Conservation (phyloP, 352 stramenopile genomes). For the Globisporangium carolinianum region DNA sequence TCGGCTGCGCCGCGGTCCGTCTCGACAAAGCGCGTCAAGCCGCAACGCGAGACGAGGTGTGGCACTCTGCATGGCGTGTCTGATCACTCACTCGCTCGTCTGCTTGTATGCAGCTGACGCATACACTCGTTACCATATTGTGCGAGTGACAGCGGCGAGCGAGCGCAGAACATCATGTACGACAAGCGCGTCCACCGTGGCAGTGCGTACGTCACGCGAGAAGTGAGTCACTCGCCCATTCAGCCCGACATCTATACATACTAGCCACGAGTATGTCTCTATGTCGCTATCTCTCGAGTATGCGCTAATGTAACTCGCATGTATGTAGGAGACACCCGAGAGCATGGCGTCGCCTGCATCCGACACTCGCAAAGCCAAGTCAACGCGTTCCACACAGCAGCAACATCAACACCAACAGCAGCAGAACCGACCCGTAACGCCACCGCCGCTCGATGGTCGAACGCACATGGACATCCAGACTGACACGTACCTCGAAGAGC, state of each 20-base stretch:
- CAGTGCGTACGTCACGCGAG: constrained; percentile 86
- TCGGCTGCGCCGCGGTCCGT: constrained; percentile 59
- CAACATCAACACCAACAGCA: constrained; percentile 1
- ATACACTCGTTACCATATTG: not conserved
- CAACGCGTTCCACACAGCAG: not conserved
- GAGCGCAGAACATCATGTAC: constrained; percentile 91
- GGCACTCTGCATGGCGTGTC: not conserved
- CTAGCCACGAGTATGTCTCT: too few species aligned
- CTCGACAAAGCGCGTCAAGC: constrained; percentile 66
- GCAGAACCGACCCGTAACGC: constrained; percentile 57
- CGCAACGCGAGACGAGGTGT: constrained; percentile 30
- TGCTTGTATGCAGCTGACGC: not conserved
- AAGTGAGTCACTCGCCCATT: constrained; percentile 16
- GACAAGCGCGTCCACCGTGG: constrained; percentile 91
- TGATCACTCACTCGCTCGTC: not conserved
- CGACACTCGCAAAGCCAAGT: constrained; percentile 8
- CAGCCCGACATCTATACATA: too few species aligned
- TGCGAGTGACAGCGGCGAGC: constrained; percentile 11
- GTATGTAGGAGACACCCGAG: constrained; percentile 27
- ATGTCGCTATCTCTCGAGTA: not conserved
- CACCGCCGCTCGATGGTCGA: constrained; percentile 78
- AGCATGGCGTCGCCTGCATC: not conserved
- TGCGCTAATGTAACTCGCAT: not conserved
- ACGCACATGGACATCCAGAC: constrained; percentile 93
- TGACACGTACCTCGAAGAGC: constrained; percentile 92